Percentiles rank a stretch among this genome's conserved stretches.
phyloP scores from a whole-genome alignment of 1,284 basidiomycete species.

The Moesziomyces antarcticus region DNA sequence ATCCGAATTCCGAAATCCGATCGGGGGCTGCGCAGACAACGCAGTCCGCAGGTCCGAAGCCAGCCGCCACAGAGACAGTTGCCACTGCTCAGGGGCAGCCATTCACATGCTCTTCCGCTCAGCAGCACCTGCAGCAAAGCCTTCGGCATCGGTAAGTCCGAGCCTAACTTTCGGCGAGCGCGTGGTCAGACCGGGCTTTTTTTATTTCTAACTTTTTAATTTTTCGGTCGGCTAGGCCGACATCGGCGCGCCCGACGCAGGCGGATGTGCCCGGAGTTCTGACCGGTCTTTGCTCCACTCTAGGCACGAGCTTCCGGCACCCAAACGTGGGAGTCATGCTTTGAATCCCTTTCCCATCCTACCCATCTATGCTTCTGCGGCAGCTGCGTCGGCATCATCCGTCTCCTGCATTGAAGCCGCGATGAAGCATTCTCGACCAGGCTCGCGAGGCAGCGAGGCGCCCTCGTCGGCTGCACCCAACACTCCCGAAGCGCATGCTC shows the following conservation, averaged over 20 bases:
- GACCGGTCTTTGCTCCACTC: too few species aligned
- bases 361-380: not conserved
- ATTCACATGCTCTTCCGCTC: too few species aligned
- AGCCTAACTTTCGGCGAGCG: too few species aligned
- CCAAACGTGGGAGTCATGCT: not conserved
- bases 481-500: constrained; percentile 13
- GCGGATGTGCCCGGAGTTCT: too few species aligned
- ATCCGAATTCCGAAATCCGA: constrained; percentile 16
- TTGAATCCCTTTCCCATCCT: not conserved
- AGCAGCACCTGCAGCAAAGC: too few species aligned
- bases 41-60: not conserved
- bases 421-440: constrained; percentile 24
- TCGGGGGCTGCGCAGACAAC: not conserved
- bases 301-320: too few species aligned
- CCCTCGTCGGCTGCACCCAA: constrained; percentile 31
- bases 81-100: too few species aligned
- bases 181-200: too few species aligned
- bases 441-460: constrained; percentile 31
- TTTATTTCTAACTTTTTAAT: too few species aligned
- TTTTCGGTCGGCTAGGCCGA: too few species aligned
- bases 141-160: too few species aligned
- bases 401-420: not conserved
- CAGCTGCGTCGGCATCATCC: not conserved
- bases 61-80: not conserved
- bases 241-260: too few species aligned